These are phyloP conservation scores for Irpex sp. DNA, from an alignment of 1,284 basidiomycete genomes.

Conservation along the genomic window DNA sequence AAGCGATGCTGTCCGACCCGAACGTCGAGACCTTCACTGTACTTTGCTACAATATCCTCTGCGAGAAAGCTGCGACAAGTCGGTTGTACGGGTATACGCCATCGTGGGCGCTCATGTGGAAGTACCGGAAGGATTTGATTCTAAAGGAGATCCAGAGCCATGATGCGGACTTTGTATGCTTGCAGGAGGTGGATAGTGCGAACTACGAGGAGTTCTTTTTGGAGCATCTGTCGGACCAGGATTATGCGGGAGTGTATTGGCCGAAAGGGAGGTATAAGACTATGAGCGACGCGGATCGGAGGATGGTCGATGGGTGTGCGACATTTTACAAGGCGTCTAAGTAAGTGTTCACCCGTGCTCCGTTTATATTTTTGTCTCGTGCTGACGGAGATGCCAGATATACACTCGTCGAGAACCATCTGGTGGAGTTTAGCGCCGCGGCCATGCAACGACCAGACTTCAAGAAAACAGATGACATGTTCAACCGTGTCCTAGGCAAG, in stretches of 20 bases:
- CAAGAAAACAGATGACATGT: constrained; percentile 99
- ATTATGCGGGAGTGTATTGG: constrained; percentile 91
- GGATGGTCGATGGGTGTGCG: constrained; percentile 93
- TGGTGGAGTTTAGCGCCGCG: constrained; percentile 92
- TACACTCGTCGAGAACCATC: constrained; percentile 88
- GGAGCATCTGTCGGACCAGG: constrained; percentile 69
- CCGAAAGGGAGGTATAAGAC: constrained; percentile 94
- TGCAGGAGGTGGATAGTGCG: constrained; percentile 91
- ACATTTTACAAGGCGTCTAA: constrained; percentile 91
- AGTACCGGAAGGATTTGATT: constrained; percentile 90
- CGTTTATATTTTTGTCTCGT: background rate
- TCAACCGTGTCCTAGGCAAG: constrained; percentile 95
- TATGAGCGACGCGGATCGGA: constrained; percentile 85
- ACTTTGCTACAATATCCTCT: constrained; percentile 93
- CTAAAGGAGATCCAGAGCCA: constrained; percentile 82
- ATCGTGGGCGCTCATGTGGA: constrained; percentile 93
- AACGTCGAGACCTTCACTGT: constrained; percentile 72
- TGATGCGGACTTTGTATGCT: constrained; percentile 86
- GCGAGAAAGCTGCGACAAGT: constrained; percentile 87
- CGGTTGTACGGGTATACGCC: constrained; percentile 96
- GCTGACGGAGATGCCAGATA: constrained; percentile 49
- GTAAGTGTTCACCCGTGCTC: constrained; percentile 39
- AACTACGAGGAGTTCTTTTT: constrained; percentile 94
- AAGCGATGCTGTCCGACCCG: constrained; percentile 49
- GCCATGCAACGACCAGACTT: constrained; percentile 94